These are phyloP conservation scores for Guyanaporus albipodus DNA, from an alignment of 768 basidiomycete species.

Conservation along the genomic window DNA sequence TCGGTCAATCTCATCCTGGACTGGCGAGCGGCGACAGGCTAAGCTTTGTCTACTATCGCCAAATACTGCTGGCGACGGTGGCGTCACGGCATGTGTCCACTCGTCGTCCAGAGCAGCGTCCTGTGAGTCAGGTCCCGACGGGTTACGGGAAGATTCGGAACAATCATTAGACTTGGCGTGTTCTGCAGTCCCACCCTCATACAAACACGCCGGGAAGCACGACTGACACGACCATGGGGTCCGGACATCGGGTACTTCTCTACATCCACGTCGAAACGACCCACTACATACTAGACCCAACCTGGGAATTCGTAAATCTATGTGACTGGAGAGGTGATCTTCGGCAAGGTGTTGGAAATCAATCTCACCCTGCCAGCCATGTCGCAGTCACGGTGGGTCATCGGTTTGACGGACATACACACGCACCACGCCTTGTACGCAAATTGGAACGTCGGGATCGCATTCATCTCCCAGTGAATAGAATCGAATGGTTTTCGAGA, in stretches of 20 bases:
- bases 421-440: background rate
- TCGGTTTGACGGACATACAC: background rate
- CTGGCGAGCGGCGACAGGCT: too few relatives aligned
- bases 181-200: background rate
- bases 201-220: too few relatives aligned
- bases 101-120: background rate
- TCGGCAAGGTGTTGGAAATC: background rate
- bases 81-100: background rate
- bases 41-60: too few relatives aligned
- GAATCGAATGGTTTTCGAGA: too few relatives aligned
- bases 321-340: background rate
- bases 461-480: too few relatives aligned
- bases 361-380: background rate
- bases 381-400: background rate
- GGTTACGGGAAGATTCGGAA: background rate
- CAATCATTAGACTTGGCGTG: background rate
- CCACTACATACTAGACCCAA: too few relatives aligned
- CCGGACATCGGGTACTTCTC: background rate
- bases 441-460: background rate
- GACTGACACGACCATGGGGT: background rate
- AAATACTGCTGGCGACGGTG: background rate
- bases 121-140: background rate
- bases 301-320: background rate
- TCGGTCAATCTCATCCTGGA: background rate
- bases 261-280: background rate